phyloP scores from a whole-genome alignment of 257 asterid genomes.

The Solanum pinnatisectum region DNA sequence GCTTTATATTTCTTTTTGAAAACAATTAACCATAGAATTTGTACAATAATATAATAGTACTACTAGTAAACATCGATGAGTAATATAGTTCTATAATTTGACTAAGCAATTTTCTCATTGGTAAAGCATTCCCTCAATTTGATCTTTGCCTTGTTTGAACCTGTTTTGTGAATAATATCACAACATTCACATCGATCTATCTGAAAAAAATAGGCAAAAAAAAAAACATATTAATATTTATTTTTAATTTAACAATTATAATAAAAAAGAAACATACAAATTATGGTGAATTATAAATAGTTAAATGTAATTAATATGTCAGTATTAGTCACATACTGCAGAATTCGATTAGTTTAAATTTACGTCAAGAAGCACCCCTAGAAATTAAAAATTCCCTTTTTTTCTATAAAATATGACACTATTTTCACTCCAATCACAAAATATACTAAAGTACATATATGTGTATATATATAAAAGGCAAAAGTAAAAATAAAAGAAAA shows the following conservation, averaged over 20 bases:
- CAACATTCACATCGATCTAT: conserved; percentile 45
- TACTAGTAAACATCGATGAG: neutral
- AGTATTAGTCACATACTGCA: no score
- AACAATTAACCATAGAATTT: neutral
- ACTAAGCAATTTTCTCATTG: conserved; percentile 35
- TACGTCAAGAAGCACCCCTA: no score
- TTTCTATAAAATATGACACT: no score
- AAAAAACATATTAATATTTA: neutral
- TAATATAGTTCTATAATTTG: no score
- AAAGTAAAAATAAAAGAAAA: neutral
- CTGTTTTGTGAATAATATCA: conserved; percentile 16
- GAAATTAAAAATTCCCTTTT: no score
- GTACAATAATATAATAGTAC: neutral
- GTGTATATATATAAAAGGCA: neutral
- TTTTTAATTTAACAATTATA: neutral
- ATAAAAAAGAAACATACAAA: no score
- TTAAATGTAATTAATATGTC: no score
- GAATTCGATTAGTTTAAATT: no score
- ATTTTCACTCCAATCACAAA: no score
- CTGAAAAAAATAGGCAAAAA: neutral
- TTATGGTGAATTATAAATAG: neutral
- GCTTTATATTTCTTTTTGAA: neutral
- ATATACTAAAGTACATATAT: no score
- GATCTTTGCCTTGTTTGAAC: neutral
- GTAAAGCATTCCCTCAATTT: conserved; percentile 35